Evolutionary conservation across 352 stramenopile genomes (phyloP).

Genomic region (Sclerospora graminicola): DNA sequence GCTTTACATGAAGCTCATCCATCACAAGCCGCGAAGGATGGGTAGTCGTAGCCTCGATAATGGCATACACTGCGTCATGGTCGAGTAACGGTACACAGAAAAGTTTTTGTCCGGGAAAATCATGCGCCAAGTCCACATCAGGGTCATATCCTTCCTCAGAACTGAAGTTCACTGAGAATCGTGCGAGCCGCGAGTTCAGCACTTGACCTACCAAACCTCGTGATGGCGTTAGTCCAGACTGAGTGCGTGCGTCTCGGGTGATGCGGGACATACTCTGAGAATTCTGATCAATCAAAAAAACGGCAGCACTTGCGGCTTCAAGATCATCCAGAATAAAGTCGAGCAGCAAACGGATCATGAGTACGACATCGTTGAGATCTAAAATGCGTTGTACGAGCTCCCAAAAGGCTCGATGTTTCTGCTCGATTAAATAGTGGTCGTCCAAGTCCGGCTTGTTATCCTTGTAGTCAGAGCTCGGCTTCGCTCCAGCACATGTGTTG

Average conservation of each 20-base stretch:
- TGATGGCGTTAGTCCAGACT: constrained; percentile 39
- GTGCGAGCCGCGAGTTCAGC: constrained; percentile 21
- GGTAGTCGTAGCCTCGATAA: constrained; percentile 56
- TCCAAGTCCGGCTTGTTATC: no score
- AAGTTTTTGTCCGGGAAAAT: constrained; percentile 48
- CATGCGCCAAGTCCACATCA: constrained; percentile 54
- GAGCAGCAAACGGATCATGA: constrained; percentile 61
- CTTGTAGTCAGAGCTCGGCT: no score
- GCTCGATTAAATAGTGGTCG: no score
- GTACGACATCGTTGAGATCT: constrained; percentile 57
- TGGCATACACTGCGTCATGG: no score
- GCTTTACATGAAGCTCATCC: constrained; percentile 55
- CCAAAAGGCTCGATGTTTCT: no score
- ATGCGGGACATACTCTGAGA: constrained; percentile 72
- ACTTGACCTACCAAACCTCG: constrained; percentile 45
- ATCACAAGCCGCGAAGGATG: constrained; percentile 27
- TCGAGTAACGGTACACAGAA: constrained; percentile 65
- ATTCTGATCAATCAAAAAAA: constrained; percentile 72
- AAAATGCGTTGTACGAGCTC: constrained; percentile 61
- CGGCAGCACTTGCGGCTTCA: constrained; percentile 33
- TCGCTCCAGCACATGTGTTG: no score
- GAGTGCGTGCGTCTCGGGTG: constrained; percentile 28
- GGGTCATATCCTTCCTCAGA: constrained; percentile 40
- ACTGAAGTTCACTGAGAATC: constrained; percentile 35
- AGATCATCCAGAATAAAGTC: constrained; percentile 56